These are phyloP conservation scores for Chrysopogon serrulatus DNA, from an alignment of 176 grass and related monocot species.

Conservation along the genomic window DNA sequence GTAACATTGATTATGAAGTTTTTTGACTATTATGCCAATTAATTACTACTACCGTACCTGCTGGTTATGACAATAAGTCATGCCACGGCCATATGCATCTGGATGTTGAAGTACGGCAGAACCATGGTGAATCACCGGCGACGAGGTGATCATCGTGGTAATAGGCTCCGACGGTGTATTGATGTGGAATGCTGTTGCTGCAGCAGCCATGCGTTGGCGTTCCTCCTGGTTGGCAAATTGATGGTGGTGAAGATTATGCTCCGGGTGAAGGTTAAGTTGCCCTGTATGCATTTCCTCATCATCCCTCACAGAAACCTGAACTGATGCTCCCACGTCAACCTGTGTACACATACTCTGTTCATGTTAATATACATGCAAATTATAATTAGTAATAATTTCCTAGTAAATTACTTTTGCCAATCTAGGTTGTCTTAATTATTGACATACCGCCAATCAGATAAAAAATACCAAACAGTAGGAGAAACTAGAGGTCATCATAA, in stretches of 20 bases:
- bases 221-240: conserved; percentile 46
- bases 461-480: neutral
- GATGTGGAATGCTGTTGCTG: conserved; percentile 35
- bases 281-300: conserved; percentile 9
- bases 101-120: conserved; percentile 25
- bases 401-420: neutral
- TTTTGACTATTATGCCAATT: neutral
- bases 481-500: neutral
- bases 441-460: neutral
- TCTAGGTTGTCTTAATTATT: neutral
- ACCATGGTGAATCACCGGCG: conserved; percentile 29
- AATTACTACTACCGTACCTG: neutral
- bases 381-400: neutral
- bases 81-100: conserved; percentile 34
- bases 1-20: neutral
- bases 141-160: conserved; percentile 39
- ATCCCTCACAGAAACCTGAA: conserved; percentile 12
- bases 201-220: neutral
- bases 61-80: conserved; percentile 12
- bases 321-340: conserved; percentile 39
- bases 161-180: conserved; percentile 36
- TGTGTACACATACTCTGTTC: neutral
- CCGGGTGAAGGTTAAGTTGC: conserved; percentile 34
- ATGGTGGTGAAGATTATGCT: conserved; percentile 25
- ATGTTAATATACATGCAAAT: neutral